Percentiles rank a stretch among this genome's conserved stretches.
Evolutionary conservation across 768 basidiomycete species (phyloP).

Genomic region (Tubosaeta sp.): DNA sequence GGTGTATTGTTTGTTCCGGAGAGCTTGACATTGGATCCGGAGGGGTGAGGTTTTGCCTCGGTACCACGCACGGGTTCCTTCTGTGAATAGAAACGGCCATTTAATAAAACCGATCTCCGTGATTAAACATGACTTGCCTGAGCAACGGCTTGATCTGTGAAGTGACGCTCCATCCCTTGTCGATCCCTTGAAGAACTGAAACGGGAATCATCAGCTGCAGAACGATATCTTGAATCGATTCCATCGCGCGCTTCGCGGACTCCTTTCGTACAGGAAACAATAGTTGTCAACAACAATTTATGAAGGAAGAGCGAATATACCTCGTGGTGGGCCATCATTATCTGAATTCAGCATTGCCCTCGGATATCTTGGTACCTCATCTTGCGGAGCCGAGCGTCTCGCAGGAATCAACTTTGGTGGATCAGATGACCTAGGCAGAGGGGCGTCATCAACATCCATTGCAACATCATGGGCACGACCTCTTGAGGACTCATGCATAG

Average conservation of each 20-base stretch:
- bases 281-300: background rate
- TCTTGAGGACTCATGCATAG: slow-evolving; percentile 17
- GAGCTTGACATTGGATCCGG: slow-evolving; percentile 21
- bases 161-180: slow-evolving; percentile 14
- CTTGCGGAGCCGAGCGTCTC: slow-evolving; percentile 18
- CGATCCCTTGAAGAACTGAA: slow-evolving; percentile 17
- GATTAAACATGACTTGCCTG: slow-evolving; percentile 13
- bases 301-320: background rate
- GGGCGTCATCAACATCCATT: slow-evolving; percentile 28
- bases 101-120: background rate
- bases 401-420: slow-evolving; percentile 15
- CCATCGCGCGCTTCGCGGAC: slow-evolving; percentile 20
- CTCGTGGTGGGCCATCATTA: slow-evolving; percentile 15
- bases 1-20: slow-evolving; percentile 33
- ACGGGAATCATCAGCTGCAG: slow-evolving; percentile 14
- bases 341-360: slow-evolving; percentile 33
- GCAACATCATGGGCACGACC: slow-evolving; percentile 19
- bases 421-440: slow-evolving; percentile 19
- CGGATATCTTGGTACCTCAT: slow-evolving; percentile 33
- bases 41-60: slow-evolving; percentile 12
- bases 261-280: background rate
- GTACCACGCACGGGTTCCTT: slow-evolving; percentile 16
- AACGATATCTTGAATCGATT: slow-evolving; percentile 17
- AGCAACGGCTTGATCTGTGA: slow-evolving; percentile 11
- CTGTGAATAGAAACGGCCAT: slow-evolving; percentile 1